Conservation (phyloP, 306 rosid species). For the Sicyos baderoa region DNA sequence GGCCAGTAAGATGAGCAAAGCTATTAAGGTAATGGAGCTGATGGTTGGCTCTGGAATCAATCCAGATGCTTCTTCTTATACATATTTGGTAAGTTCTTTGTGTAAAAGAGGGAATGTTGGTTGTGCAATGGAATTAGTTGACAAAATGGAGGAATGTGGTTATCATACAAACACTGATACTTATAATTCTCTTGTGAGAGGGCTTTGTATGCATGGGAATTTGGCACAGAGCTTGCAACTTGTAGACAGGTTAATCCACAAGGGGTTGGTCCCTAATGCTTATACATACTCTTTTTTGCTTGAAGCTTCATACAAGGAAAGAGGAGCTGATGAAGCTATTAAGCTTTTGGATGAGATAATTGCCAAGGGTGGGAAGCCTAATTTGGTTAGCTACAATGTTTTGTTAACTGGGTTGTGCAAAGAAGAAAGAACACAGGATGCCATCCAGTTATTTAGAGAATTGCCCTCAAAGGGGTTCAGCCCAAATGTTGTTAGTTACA, state of each 20-base stretch:
- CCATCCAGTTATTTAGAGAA: conserved; percentile 52
- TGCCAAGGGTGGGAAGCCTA: conserved; percentile 72
- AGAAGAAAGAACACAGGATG: conserved; percentile 86
- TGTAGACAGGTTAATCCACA: conserved; percentile 54
- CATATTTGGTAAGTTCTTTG: conserved; percentile 56
- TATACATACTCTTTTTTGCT: conserved; percentile 71
- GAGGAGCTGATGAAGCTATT: conserved; percentile 70
- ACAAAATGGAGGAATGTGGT: conserved; percentile 65
- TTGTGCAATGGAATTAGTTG: conserved; percentile 85
- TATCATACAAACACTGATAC: conserved; percentile 52
- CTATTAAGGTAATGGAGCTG: conserved; percentile 69
- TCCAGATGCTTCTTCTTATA: conserved; percentile 64
- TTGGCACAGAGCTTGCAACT: conserved; percentile 64
- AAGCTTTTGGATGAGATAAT: conserved; percentile 62
- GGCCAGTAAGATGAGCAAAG: conserved; percentile 48
- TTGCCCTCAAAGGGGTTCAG: conserved; percentile 61
- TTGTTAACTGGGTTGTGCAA: conserved; percentile 77
- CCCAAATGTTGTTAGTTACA: conserved; percentile 83
- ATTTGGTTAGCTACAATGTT: conserved; percentile 81
- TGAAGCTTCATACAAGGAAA: conserved; percentile 77
- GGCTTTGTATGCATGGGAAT: conserved; percentile 66
- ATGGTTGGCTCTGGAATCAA: conserved; percentile 59
- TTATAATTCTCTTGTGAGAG: conserved; percentile 67
- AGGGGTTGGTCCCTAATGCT: conserved; percentile 71
- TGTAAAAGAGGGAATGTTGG: conserved; percentile 80